Conservation (phyloP, 176 grass and related monocot species). For the Lolium rigidum region DNA sequence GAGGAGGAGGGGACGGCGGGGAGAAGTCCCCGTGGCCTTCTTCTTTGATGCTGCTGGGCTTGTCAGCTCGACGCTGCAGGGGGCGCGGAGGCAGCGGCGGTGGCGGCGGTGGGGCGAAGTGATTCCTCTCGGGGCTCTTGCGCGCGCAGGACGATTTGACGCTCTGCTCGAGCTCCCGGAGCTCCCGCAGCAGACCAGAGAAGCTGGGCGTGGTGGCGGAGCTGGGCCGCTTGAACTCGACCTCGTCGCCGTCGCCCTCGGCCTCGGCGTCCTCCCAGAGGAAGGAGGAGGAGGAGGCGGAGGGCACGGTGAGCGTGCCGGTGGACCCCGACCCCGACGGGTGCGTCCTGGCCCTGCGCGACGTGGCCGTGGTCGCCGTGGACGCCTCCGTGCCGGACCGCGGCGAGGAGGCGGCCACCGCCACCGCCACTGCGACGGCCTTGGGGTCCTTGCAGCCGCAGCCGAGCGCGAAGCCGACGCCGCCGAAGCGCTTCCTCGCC, state of each 20-base stretch:
- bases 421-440: conserved; percentile 53
- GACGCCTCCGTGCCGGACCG: conserved; percentile 49
- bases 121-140: conserved; percentile 37
- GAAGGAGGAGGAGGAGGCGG: conserved; percentile 64
- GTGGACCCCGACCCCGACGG: conserved; percentile 41
- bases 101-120: background rate
- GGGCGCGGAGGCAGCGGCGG: background rate
- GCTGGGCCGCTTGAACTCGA: conserved; percentile 41
- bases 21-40: conserved; percentile 44
- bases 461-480: conserved; percentile 43
- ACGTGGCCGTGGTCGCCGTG: conserved; percentile 45
- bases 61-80: conserved; percentile 18
- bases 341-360: conserved; percentile 35
- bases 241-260: conserved; percentile 45
- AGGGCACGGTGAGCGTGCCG: conserved; percentile 58
- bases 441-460: conserved; percentile 72
- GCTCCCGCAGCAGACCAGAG: conserved; percentile 66
- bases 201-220: conserved; percentile 54
- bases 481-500: conserved; percentile 48
- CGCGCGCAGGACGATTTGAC: conserved; percentile 52
- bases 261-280: conserved; percentile 40
- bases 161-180: conserved; percentile 72
- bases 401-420: conserved; percentile 38
- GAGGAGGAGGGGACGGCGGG: background rate
- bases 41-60: conserved; percentile 20